Percentiles rank a stretch among this genome's conserved stretches.
Evolutionary conservation across 495 filamentous ascomycete genomes (phyloP).

Genomic region (Aspergillus nanangensis): DNA sequence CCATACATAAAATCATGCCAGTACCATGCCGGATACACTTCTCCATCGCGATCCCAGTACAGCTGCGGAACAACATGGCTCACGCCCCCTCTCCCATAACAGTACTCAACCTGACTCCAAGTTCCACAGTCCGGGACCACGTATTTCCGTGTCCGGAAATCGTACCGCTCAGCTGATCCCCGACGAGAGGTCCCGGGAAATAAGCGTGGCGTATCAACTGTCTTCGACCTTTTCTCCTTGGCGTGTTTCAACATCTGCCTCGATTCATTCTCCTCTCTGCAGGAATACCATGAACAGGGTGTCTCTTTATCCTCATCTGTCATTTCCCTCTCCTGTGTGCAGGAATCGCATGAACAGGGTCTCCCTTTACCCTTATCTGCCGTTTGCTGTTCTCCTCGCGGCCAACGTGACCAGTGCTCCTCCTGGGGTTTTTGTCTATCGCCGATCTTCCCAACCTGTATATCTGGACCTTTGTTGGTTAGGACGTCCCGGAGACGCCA

Average conservation of each 20-base stretch:
- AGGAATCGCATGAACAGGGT: too few species aligned
- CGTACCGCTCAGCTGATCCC: slow-evolving; percentile 16
- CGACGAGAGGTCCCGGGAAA: slow-evolving; percentile 20
- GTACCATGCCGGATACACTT: slow-evolving; percentile 16
- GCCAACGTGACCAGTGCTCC: background rate
- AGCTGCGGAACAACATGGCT: slow-evolving; percentile 21
- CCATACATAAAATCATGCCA: slow-evolving; percentile 26
- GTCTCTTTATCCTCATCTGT: too few species aligned
- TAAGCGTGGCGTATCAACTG: slow-evolving; percentile 3
- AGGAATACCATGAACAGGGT: too few species aligned
- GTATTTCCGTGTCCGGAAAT: slow-evolving; percentile 28
- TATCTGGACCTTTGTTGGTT: slow-evolving; percentile 38
- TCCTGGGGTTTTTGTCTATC: background rate
- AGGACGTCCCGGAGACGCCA: slow-evolving; percentile 36
- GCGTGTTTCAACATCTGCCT: too few species aligned
- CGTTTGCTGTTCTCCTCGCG: background rate
- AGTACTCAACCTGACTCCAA: slow-evolving; percentile 30
- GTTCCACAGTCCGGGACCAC: slow-evolving; percentile 22
- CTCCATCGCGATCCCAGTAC: slow-evolving; percentile 27
- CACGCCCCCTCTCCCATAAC: slow-evolving; percentile 14
- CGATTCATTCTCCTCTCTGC: too few species aligned
- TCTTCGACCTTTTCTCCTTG: too few species aligned
- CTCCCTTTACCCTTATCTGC: too few species aligned
- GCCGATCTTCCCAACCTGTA: slow-evolving; percentile 29
- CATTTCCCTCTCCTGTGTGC: too few species aligned